Evolutionary conservation across 129 eudicot species (phyloP).

Genomic region (Centrapalus pauciflorus): DNA sequence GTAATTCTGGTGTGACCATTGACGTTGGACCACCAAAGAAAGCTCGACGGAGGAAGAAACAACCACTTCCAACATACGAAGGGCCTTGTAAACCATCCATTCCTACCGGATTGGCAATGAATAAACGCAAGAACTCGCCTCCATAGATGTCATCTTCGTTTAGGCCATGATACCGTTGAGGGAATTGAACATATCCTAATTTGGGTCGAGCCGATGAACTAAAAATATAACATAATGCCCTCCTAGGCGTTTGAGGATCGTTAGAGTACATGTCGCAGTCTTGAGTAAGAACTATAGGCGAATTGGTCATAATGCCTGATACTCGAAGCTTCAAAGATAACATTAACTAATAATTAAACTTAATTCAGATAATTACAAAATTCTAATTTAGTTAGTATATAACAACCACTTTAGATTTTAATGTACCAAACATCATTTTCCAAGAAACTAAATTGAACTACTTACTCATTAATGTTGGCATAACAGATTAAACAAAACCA

Average conservation of each 20-base stretch:
- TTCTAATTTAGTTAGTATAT: background rate
- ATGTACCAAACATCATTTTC: no score
- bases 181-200: constrained; percentile 62
- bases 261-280: constrained; percentile 87
- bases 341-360: background rate
- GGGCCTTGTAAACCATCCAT: constrained; percentile 86
- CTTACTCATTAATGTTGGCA: no score
- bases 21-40: constrained; percentile 66
- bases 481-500: no score
- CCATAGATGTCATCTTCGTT: constrained; percentile 71
- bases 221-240: constrained; percentile 48
- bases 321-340: constrained; percentile 59
- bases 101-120: constrained; percentile 49
- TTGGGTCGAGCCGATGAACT: constrained; percentile 34
- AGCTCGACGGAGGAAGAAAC: constrained; percentile 63
- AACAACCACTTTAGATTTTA: background rate
- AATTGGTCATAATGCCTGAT: constrained; percentile 63
- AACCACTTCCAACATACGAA: constrained; percentile 62
- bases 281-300: constrained; percentile 53
- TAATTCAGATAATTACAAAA: background rate
- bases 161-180: constrained; percentile 60
- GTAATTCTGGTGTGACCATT: constrained; percentile 30
- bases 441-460: no score
- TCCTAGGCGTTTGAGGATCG: constrained; percentile 60
- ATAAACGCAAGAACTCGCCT: constrained; percentile 47